These are phyloP conservation scores for Delonix regia DNA, from an alignment of 306 rosid genomes.

Conservation along the genomic window DNA sequence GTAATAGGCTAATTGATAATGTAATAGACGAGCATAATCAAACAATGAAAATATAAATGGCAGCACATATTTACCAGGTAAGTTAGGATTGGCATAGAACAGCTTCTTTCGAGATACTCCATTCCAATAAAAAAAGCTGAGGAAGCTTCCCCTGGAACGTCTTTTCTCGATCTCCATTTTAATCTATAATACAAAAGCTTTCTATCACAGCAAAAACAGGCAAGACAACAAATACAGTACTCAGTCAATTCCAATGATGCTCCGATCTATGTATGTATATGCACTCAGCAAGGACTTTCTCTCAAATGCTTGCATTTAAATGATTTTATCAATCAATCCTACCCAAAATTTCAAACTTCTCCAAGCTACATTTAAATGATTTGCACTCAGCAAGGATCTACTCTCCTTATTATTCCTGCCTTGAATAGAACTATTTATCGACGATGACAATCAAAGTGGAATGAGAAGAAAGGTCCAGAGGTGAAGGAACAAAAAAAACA, in stretches of 20 bases:
- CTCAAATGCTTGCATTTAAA: not conserved
- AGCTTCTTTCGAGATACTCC: conserved; percentile 75
- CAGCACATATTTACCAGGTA: conserved; percentile 47
- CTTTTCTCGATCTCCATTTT: conserved; percentile 72
- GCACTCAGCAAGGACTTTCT: not conserved
- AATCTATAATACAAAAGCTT: conserved; percentile 9
- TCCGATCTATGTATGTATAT: not conserved
- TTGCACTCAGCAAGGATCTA: not conserved
- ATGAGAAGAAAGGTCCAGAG: not conserved
- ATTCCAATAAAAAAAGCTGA: conserved; percentile 80
- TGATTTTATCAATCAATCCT: not conserved
- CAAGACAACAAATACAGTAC: not conserved
- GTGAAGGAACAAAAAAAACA: not conserved
- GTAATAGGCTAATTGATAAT: not conserved
- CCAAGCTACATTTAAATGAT: not conserved
- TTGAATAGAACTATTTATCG: not conserved
- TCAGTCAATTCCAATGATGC: not conserved
- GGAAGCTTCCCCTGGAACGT: conserved; percentile 76
- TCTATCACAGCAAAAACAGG: not conserved
- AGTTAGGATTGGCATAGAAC: conserved; percentile 40
- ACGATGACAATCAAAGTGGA: not conserved
- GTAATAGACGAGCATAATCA: not conserved
- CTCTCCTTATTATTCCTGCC: not conserved
- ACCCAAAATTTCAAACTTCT: not conserved
- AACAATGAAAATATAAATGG: not conserved